These are phyloP conservation scores for Phlyctochytrium planicorne DNA, from an alignment of 192 early-diverging fungal genomes.

Conservation along the genomic window DNA sequence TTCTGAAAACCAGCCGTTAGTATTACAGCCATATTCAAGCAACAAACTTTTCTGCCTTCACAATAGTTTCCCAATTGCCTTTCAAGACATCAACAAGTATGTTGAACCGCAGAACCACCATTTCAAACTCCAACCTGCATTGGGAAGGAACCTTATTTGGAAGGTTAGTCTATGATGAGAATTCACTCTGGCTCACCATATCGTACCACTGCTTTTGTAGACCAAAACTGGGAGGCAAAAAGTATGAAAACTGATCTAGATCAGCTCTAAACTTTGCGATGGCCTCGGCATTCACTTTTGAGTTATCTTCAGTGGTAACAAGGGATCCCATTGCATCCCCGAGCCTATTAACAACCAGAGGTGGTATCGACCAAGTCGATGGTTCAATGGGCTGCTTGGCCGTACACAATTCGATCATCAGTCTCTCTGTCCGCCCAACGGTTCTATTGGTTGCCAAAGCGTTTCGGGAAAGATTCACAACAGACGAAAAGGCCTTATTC, in stretches of 20 bases:
- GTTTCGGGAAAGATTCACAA: conserved; percentile 28
- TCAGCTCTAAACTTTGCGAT: conserved; percentile 37
- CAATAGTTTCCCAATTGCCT: conserved; percentile 38
- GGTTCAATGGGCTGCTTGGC: conserved; percentile 29
- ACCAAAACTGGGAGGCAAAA: conserved; percentile 49
- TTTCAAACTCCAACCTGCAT: conserved; percentile 34
- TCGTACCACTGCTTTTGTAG: conserved; percentile 20
- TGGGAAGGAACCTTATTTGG: conserved; percentile 24
- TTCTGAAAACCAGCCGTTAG: conserved; percentile 14
- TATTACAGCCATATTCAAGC: not conserved
- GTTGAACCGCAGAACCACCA: conserved; percentile 36
- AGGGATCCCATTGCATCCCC: not conserved
- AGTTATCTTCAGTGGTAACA: not conserved
- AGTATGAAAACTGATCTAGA: conserved; percentile 29
- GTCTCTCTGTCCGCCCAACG: conserved; percentile 34
- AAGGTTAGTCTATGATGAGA: not conserved
- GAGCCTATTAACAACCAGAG: conserved; percentile 5
- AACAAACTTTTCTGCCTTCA: conserved; percentile 41
- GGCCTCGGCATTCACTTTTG: conserved; percentile 13
- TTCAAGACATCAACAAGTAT: conserved; percentile 31
- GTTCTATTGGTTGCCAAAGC: conserved; percentile 26
- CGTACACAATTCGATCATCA: conserved; percentile 51
- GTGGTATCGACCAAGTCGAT: conserved; percentile 35
- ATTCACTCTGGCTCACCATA: conserved; percentile 21
- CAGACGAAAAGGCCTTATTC: conserved; percentile 28